Base-by-base conservation (phyloP, 2,329 filamentous ascomycete species). In the Phyllosticta capitalensis region DNA sequence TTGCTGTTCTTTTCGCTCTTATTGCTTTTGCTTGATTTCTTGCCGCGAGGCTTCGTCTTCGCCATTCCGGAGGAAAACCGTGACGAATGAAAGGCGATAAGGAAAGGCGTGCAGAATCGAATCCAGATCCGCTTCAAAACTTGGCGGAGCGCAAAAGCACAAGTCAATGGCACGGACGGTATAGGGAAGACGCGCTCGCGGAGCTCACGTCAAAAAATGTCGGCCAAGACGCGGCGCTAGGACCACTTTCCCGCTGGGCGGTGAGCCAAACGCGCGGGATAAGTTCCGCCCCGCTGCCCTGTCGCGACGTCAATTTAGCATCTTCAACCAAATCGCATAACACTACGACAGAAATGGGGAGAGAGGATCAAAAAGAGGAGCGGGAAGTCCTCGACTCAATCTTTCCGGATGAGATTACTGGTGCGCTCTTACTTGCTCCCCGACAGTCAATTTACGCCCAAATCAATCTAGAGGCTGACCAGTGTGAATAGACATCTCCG, bases 351-450 rank as follows among this genome's bases (percentile, higher is more conserved):
- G 61, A 56, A 59, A 81, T 81, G 78, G 78, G 78, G 24, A 66
- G 72, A 61, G 92, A 97, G 80, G 94, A 99, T 62, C 94, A 99
- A 74, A 78, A 86, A 65, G 94, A 99, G 77, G 94, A 99, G 81
- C 87, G 92, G 63, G 94, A 99, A 75, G 92, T 99, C 67, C 90
- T 99, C 71, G 90, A 95, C 71, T 96, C 92, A 62, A 99, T 99
- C 70, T 99, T 97, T 67, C 91, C 94, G 1, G 92, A 99, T 62
- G 94, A 99, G 77, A 96, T 99, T 67, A 92, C 87, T 82, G 88
- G 91, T 92, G 69, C 54, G 73, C 21, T 54, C 20, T 3, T 17
- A 1, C 20, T 48, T 14, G 7, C 21, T 28, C 28, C 24, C 20
- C 28, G 14, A 9, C 28, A 12, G 20, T 10, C 17, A 20, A 9